Base-by-base conservation (phyloP, 106 monocot species). In the Dioscorea zingiberensis region DNA sequence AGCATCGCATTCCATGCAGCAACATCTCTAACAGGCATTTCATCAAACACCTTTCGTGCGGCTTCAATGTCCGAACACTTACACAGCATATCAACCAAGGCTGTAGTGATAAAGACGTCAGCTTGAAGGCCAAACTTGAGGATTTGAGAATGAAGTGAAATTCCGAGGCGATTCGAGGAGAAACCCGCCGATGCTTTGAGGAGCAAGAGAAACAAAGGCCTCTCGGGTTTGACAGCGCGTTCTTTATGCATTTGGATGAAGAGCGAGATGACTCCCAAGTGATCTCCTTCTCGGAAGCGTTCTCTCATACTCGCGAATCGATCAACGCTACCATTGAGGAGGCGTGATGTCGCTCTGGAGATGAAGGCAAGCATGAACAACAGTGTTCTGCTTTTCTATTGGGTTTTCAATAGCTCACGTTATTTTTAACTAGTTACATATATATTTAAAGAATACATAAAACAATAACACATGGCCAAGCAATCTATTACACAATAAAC, bases 1-100 rank as follows among this genome's bases (percentile, higher is more conserved):
- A 81, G 32, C 81, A 81, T 85, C 0, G 81, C 77, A 46, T 85
- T 85, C 85, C 85, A 85, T 7, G 71, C 44, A 3, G 65, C 77
- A 2, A 60, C 45, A 24, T 85, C 85, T 69, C 81, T 60, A 2
- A 64, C 32, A 27, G 14, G 45, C 77, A 81, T 85, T 68, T 60
- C 67, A 47, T 81, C 81, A 22, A 85, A 85, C 74, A 85, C 18
- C 23, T 67, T 59, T 57, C 74, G 71, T 5, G 85, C 85, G 16
- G 25, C 16, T 2, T 2, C 25, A 14, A 60, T 9, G 2, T 77
- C 77, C 1, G 29, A 47, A 57, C 64, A 69, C 23, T 56, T 44
- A 15, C 25, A 55, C 5, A 74, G 45, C 12, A 27, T 8, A 23
- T 28, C 27, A 25, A 85, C 19, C 21, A 85, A 9, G 46, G 76